Evolutionary conservation across 2,329 filamentous ascomycete species (phyloP), one percentile per base, ranked within the genome.

Genomic region (Alternaria gansuensis): DNA sequence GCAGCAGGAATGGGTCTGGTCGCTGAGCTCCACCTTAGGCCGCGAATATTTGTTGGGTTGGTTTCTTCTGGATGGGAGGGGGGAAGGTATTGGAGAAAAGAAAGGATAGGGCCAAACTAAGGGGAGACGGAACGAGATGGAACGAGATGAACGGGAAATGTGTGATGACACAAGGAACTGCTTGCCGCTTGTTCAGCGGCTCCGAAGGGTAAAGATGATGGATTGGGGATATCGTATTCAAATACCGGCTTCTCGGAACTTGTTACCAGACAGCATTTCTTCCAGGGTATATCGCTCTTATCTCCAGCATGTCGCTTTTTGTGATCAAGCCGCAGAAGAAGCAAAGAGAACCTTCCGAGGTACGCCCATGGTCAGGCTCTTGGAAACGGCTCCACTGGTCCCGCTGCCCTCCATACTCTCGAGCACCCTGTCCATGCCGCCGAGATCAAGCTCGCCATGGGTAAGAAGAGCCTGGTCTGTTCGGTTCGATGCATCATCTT

Each of bases 21-120:
- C 80, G 67, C 79, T 78, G 77, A 79, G 80, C 82, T 83, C 82
- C 80, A 83, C 82, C 81, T 82, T 76, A 71, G 73, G 77, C 77
- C 80, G 81, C 81, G 81, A 78, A 37, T 11, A 34, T 14, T 26
- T 26, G 51, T 40, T 53, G n/a, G 34, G 29, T 34, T 48, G 13
- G 10, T 48, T 34, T 26, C 33, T 31, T 24, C 37, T 40, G 21
- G 21, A 21, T 24, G 44, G n/a, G 41, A 48, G 26, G 39, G 49
- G 31, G 23, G 44, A 31, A 49, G 8, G 39, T 54, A 36, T 50
- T 41, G 34, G 49, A 28, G 11, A 7, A 26, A 11, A 17, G 52
- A 37, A 6, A 39, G 40, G 21, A 48, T 21, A n/a, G 14, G 29
- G 21, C 39, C 21, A 41, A 51, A 48, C 36, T 11, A 40, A 24